Conservation (phyloP, 108 stramenopile species). For the Discostella stelligeroides region DNA sequence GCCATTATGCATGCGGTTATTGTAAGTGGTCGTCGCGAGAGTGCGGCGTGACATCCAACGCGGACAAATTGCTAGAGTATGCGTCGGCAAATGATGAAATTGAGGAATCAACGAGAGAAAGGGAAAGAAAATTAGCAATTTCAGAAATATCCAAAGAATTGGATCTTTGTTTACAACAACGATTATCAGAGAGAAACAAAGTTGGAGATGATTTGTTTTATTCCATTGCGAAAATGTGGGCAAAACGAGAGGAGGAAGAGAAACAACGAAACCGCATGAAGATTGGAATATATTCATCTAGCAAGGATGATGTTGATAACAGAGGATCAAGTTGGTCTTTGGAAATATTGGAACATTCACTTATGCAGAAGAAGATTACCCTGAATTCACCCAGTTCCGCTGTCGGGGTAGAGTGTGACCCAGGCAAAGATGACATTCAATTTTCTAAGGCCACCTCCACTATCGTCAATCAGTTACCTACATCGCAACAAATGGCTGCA, state of each 20-base stretch:
- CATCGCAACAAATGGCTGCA: conserved; percentile 36
- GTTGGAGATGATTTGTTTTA: conserved; percentile 25
- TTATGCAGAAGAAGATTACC: conserved; percentile 41
- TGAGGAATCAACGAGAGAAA: conserved; percentile 17
- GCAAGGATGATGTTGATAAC: neutral
- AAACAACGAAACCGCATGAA: conserved; percentile 33
- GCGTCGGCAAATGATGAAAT: conserved; percentile 9
- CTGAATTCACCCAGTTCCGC: conserved; percentile 11
- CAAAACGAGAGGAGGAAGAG: conserved; percentile 42
- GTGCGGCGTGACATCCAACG: conserved; percentile 41
- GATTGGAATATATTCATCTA: neutral
- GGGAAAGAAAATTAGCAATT: conserved; percentile 31
- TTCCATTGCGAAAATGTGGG: conserved; percentile 34
- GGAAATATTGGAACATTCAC: conserved; percentile 60
- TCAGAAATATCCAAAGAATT: conserved; percentile 35
- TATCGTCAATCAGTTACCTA: conserved; percentile 6
- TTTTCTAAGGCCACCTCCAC: neutral
- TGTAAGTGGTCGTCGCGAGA: conserved; percentile 47
- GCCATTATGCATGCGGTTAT: conserved; percentile 48
- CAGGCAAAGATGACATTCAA: neutral
- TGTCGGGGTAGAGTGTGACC: neutral
- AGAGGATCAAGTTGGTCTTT: conserved; percentile 57
- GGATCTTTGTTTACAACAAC: conserved; percentile 30
- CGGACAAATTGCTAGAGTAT: conserved; percentile 38
- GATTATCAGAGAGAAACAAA: conserved; percentile 32